Percentiles rank a stretch among this genome's conserved stretches.
Evolutionary conservation across 345 rosid species (phyloP).

Genomic region (Ceriops tagal): DNA sequence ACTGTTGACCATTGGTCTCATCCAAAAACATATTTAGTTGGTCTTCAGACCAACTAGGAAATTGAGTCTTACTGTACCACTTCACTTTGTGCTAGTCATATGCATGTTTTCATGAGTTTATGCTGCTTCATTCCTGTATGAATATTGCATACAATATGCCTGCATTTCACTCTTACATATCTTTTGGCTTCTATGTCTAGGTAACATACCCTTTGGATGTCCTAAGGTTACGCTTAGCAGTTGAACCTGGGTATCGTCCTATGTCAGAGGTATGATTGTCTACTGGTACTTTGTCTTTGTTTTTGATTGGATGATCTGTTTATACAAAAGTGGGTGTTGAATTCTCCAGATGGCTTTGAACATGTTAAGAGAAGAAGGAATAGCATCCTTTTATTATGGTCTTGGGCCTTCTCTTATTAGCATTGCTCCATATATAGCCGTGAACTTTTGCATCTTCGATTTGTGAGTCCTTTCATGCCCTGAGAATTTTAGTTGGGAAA

Average conservation of each 20-base stretch:
- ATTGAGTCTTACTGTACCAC: background rate
- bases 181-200: slow-evolving; percentile 31
- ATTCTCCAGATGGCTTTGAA: slow-evolving; percentile 68
- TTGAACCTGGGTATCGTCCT: slow-evolving; percentile 78
- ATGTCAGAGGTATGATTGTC: slow-evolving; percentile 71
- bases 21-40: background rate
- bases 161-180: background rate
- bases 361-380: slow-evolving; percentile 94
- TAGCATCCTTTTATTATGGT: slow-evolving; percentile 79
- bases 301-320: slow-evolving; percentile 13
- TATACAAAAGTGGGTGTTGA: slow-evolving; percentile 7
- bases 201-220: slow-evolving; percentile 96
- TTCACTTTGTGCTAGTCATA: background rate
- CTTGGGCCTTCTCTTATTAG: slow-evolving; percentile 93
- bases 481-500: background rate
- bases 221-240: slow-evolving; percentile 82
- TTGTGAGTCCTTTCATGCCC: slow-evolving; percentile 54
- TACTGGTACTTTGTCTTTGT: slow-evolving; percentile 3
- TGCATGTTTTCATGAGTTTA: too few relatives aligned
- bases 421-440: slow-evolving; percentile 96
- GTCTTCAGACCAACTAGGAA: background rate
- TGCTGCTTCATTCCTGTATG: too few relatives aligned
- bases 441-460: slow-evolving; percentile 89
- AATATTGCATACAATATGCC: too few relatives aligned
- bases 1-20: background rate